A percentile compares a stretch with the other conserved stretches of the same genome.
These are phyloP conservation scores for Phlegmacium glaucopus DNA, from an alignment of 768 basidiomycete species.

Conservation along the genomic window DNA sequence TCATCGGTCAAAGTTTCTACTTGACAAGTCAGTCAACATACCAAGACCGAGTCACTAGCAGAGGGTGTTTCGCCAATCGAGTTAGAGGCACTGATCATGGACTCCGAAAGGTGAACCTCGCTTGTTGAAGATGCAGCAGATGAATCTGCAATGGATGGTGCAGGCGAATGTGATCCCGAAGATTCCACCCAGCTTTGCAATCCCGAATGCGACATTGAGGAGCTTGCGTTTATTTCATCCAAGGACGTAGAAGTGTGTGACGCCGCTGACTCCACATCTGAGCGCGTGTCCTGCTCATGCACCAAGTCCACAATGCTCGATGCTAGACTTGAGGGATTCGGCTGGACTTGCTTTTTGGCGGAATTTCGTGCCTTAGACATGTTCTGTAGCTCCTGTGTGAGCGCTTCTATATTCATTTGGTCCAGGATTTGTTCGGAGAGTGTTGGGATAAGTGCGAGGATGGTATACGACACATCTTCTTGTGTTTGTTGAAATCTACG, in stretches of 20 bases:
- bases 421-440: constrained; percentile 62
- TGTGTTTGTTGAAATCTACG: constrained; percentile 74
- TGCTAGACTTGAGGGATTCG: constrained; percentile 19
- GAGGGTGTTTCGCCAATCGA: constrained; percentile 14
- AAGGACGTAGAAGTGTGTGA: constrained; percentile 2
- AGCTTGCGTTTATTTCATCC: constrained; percentile 3
- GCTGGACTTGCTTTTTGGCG: background rate
- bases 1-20: background rate
- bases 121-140: constrained; percentile 17
- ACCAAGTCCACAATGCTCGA: constrained; percentile 18
- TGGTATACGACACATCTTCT: constrained; percentile 73
- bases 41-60: constrained; percentile 8
- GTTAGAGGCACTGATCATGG: constrained; percentile 31
- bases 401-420: constrained; percentile 73
- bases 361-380: constrained; percentile 22
- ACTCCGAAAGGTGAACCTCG: constrained; percentile 32
- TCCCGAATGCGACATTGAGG: constrained; percentile 18
- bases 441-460: constrained; percentile 67
- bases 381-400: constrained; percentile 53
- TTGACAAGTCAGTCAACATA: background rate
- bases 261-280: constrained; percentile 11
- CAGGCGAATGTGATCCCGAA: constrained; percentile 4
- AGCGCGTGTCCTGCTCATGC: constrained; percentile 11
- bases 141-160: constrained; percentile 10
- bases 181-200: constrained; percentile 36